These are phyloP conservation scores for Novymonas esmeraldas DNA, from an alignment of 208 protist species.

Conservation along the genomic window DNA sequence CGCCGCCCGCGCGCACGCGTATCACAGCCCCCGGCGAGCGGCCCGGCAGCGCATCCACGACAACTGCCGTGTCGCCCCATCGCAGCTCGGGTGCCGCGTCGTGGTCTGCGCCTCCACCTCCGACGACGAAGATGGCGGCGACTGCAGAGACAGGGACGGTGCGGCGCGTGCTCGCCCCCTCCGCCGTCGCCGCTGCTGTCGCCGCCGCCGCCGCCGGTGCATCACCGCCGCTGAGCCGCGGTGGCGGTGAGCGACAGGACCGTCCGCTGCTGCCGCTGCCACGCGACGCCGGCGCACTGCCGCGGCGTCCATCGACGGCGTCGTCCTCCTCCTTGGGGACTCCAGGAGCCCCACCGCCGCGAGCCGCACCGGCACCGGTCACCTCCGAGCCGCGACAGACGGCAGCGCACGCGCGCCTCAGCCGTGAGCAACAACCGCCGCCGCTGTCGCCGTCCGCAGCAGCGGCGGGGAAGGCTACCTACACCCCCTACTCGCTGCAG, in stretches of 20 bases:
- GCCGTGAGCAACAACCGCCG: too few relatives aligned
- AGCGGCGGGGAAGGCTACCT: constrained; percentile 19
- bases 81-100: background rate
- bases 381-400: too few relatives aligned
- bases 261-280: background rate
- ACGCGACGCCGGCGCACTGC: background rate
- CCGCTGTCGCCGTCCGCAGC: background rate
- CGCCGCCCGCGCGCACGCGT: background rate
- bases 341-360: background rate
- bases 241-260: background rate
- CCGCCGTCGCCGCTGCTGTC: constrained; percentile 1
- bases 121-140: too few relatives aligned
- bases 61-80: background rate
- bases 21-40: constrained; percentile 1
- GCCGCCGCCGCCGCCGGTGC: background rate
- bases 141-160: background rate
- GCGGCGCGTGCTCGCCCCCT: background rate
- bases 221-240: background rate
- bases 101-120: background rate
- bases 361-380: too few relatives aligned
- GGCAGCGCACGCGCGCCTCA: too few relatives aligned
- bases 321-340: background rate
- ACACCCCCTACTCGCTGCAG: constrained; percentile 68
- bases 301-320: background rate
- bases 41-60: background rate